Evolutionary conservation across 768 basidiomycete species (phyloP), one percentile per base, ranked within the genome.

Genomic region (Rhodotorula graminis): DNA sequence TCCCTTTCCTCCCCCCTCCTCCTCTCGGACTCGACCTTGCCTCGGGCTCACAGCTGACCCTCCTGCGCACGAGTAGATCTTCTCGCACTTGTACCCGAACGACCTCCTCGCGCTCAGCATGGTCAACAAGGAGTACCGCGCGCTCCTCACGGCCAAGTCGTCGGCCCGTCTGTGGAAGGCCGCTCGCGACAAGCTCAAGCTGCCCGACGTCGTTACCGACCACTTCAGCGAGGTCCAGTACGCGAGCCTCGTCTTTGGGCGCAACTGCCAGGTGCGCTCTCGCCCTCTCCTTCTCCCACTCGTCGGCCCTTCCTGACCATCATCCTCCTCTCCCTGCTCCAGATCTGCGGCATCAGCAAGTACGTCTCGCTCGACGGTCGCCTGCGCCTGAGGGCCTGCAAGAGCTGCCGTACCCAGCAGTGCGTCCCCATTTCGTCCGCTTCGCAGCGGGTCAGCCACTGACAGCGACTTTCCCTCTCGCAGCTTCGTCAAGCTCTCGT

Each of bases 81-180:
- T 67, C 62, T 60, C 71, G 6, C 25, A 59, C 75, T 75, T 73
- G 77, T 76, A 65, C 71, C 80, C 61, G 78, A 77, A 77, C 77
- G 63, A 75, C 70, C 74, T 70, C 11, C 61, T 67, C 52, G 6
- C 47, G 25, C 42, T 69, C 29, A 21, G 64, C 19, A 53, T 42
- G 27, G 57, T 61, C 15, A 59, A 18, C 49, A 65, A 66, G 52
- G 10, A 37, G 25, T 67, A 66, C 61, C 52, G 47, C 52, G 21
- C 53, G 12, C 37, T 65, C n/a, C 65, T 65, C 49, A 25, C 56
- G 1, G 44, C 55, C 3, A 23, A 52, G 11, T 63, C 61, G 64
- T 55, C 53, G 9, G n/a, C n/a, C 14, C 14, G 15, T n/a, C 9
- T 55, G 15, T 55, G 53, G 53, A 55, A 29, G 14, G 16, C 11